A percentile compares a stretch with the other conserved stretches of the same genome.
phyloP scores from a whole-genome alignment of 345 rosid genomes.

The thale cress (Arabidopsis thaliana) region TAIR10.1 NC_003071.7:7688501-7689000 shows the following conservation, averaged over 20 bases:
- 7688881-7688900: slow-evolving; percentile 33
- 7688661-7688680: slow-evolving; percentile 87
- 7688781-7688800: background rate
- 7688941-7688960: slow-evolving; percentile 3
- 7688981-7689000: background rate
- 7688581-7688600: slow-evolving; percentile 16
- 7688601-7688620: background rate
- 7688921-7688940: background rate
- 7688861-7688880: background rate
- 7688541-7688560: slow-evolving; percentile 53
- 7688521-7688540: slow-evolving; percentile 75
- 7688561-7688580: slow-evolving; percentile 65
- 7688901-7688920: slow-evolving; percentile 23
- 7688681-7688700: slow-evolving; percentile 82
- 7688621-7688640: background rate
- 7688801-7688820: background rate
- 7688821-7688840: background rate
- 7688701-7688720: slow-evolving; percentile 73
- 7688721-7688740: slow-evolving; percentile 93
- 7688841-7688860: slow-evolving; percentile 5
- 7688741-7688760: slow-evolving; percentile 95
- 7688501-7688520: slow-evolving; percentile 59
- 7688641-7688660: slow-evolving; percentile 71
- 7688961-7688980: background rate
- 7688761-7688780: slow-evolving; percentile 53